Base-by-base conservation (phyloP, 305 asterid species). In the Rubia tinctorum region DNA sequence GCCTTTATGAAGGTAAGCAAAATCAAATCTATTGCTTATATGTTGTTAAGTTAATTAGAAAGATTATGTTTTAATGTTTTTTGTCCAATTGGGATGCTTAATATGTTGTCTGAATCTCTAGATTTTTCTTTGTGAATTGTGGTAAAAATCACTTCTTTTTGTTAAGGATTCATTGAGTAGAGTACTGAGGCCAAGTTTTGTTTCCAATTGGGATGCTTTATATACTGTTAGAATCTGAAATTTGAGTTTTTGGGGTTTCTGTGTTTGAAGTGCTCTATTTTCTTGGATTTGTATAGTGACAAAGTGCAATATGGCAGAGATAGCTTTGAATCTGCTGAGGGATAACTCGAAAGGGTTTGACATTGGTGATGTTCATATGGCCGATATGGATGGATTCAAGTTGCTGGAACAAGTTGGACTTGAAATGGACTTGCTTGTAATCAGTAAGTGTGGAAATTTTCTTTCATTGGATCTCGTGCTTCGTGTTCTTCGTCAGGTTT, bases 381-480 rank as follows among this genome's bases (percentile, higher is more conserved):
- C 96, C 1, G 96, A 93, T 71, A 87, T 93, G 91, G 93, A 93
- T 78, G 98, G 97, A 63, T 91, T 91, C 75, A 93, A 93, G 66
- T 91, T 93, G 75, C 94, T 93, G 1, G 98, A 89, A 82, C 83
- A 71, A 8, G 80, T 93, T 74, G 97, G 98, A 12, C 86, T 93
- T 0, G 95, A 89, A 81, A 93, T 91, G 98, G 96, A 93, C 84
- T 83, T 91, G 17, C 98, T 97, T 0, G 97, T 93, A 61, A 93
- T 93, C 80, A 91, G 98, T 93, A 81, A 91, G 95, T 80, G 5
- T 8, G 5, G 15, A 1, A 22, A 40, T 37, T 56, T 14, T 51
- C 40, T 75, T 71, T 69, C 39, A 53, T 37, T 13, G 53, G 43
- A 69, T 40, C 14, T 53, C 56, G 56, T 1, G 34, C 34, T 30